phyloP scores from a whole-genome alignment of 1,284 basidiomycete species.

The Ganoderma boninense region DNA sequence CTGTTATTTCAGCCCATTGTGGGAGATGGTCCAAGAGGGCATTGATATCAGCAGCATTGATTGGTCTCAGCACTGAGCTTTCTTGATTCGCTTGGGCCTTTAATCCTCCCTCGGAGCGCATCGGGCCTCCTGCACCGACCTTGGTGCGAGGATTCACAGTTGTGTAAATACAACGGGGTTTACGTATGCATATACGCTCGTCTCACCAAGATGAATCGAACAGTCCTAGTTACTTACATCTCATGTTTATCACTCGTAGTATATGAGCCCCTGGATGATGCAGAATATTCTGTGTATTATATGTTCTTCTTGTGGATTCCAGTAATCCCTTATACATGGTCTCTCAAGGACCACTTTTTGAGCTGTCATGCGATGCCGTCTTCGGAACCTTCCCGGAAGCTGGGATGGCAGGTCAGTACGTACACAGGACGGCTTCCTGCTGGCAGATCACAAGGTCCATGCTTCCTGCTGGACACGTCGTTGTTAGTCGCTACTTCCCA shows the following conservation, averaged over 20 bases:
- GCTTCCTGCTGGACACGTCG: not conserved
- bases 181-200: not conserved
- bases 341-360: not conserved
- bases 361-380: not conserved
- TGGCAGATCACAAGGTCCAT: not conserved
- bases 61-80: conserved; percentile 78
- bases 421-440: no score
- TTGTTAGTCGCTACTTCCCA: not conserved
- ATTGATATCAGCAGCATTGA: conserved; percentile 94
- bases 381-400: not conserved
- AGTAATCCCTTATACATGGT: conserved; percentile 23
- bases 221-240: conserved; percentile 8
- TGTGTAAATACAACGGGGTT: conserved; percentile 1
- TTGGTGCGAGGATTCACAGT: not conserved
- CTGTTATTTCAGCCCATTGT: conserved; percentile 72
- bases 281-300: conserved; percentile 20
- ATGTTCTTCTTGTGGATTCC: conserved; percentile 25
- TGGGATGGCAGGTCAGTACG: not conserved
- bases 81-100: not conserved
- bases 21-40: conserved; percentile 99
- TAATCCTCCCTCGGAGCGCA: not conserved
- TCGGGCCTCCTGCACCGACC: no score
- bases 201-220: not conserved
- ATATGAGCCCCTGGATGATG: conserved; percentile 29
- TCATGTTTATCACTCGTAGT: conserved; percentile 11